Evolutionary conservation across 2,329 filamentous ascomycete genomes (phyloP), one percentile per base, ranked within the genome.

Genomic region (Penicillium sp.): DNA sequence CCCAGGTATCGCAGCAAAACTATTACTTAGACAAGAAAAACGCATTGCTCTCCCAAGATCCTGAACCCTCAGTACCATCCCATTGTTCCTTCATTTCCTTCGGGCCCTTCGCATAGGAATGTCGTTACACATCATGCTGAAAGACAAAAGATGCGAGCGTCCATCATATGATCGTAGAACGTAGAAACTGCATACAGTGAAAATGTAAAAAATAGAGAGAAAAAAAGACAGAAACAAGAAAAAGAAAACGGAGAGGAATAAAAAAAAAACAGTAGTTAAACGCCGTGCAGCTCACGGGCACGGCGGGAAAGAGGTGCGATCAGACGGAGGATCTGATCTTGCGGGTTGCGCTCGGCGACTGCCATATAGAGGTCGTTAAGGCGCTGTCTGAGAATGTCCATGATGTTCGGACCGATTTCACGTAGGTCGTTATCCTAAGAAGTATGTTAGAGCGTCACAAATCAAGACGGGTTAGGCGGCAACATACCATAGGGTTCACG

Each of bases 331-430:
- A 83, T 72, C n/a, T 76, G 77, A 60, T 82, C 80, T 37, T 78
- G 75, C 1, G 81, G 80, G 34, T 78, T 75, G 37, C 67, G 76
- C 68, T 84, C 77, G 3, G 81, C 81, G 49, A 85, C 76, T 21
- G 75, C 68, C 76, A 85, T 83, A 69, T 85, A 86, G 18, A 83
- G 75, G 26, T 71, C 73, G 51, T 85, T 81, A 43, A 87, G 73
- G 44, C 84, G 81, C 64, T 83, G 75, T 44, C 77, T 78, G 42
- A 87, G 73, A 52, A 85, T 79, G 28, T 84, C 81, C 78, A 87
- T 83, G 57, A 86, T 85, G 66, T 79, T 79, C 1, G 82, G 82
- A 11, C 80, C 79, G 16, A 86, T 79, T 51, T 85, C 81, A 39
- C 71, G 74, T 51, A 86, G 79, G 43, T 86, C 83, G 34, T 73